Percentiles rank a stretch among this genome's conserved stretches.
phyloP scores from a whole-genome alignment of 2,329 filamentous ascomycete genomes.

The Graphilbum ipis-grandicollis region DNA sequence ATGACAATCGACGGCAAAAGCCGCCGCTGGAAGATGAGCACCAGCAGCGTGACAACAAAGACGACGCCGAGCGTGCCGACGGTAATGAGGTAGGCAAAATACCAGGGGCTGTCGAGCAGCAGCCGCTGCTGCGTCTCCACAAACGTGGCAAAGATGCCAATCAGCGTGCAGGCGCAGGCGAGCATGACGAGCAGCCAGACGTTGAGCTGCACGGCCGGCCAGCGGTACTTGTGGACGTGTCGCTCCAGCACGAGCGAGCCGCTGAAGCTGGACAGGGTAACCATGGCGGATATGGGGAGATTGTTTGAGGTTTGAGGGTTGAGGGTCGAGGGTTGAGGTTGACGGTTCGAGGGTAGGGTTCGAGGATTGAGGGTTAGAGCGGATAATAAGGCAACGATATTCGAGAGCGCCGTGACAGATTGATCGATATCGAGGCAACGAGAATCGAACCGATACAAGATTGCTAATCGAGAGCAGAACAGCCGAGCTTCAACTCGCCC shows the following conservation, averaged over 20 bases:
- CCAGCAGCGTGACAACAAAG: constrained; percentile 50
- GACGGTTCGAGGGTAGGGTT: no score
- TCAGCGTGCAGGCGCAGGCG: constrained; percentile 35
- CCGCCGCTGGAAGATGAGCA: constrained; percentile 41
- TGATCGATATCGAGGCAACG: no score
- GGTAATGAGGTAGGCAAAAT: constrained; percentile 50
- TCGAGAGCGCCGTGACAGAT: no score
- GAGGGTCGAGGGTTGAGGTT: no score
- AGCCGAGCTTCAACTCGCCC: no score
- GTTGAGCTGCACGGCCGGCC: constrained; percentile 50
- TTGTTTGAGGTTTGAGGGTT: no score
- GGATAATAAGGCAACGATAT: no score
- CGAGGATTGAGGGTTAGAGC: no score
- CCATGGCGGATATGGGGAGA: constrained; percentile 1
- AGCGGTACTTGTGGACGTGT: constrained; percentile 43
- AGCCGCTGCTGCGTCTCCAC: constrained; percentile 40
- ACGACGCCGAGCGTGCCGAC: constrained; percentile 39
- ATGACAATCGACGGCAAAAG: constrained; percentile 44
- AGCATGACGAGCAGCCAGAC: constrained; percentile 52
- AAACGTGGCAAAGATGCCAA: constrained; percentile 45
- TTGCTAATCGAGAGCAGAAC: no score
- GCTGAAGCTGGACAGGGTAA: constrained; percentile 1
- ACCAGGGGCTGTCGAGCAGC: constrained; percentile 41
- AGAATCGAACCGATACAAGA: no score
- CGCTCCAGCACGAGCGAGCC: constrained; percentile 4